Base-by-base conservation (phyloP, 768 basidiomycete genomes). In the Lactarius hatsudake region DNA sequence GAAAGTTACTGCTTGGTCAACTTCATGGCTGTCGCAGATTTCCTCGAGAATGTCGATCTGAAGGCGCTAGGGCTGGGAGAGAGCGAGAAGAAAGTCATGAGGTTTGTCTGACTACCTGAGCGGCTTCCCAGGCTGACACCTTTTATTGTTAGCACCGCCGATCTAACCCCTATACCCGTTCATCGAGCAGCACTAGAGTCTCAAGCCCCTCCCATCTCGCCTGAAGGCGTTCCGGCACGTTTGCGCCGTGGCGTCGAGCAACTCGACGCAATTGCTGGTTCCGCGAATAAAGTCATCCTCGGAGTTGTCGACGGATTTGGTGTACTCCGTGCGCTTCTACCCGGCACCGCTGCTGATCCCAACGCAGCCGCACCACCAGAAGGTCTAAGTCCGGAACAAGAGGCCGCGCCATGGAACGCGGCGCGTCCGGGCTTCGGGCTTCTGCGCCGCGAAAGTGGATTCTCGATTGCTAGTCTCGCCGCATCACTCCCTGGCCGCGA, bases 1-100 rank as follows among this genome's bases (percentile, higher is more conserved):
- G 92, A 93, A 72, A 88, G 87, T 58, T 99, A 95, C 73, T 98
- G 95, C 66, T 82, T 96, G 48, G 91, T 98, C 75, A 98, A 97
- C 76, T 81, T 97, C 45, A 87, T 96, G 82, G 96, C 96, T 13
- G 95, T 96, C 6, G 93, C 92, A 1, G 96, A 98, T 74, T 99
- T 98, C 75, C 81, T 98, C 61, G 94, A 96, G 78, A 93, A 95
- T 74, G 94, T 98, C 42, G 94, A 98, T 78, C 80, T 97, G 64
- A 88, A 84, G 9, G 85, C 82, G 1, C 78, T 91, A 23, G 88
- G 77, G 71, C 77, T 93, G 7, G 85, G 83, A 7, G 86, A 88
- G 61, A 83, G 82, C 40, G 85, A 86, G 63, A 81, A 79, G 58
- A 80, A 78, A 34, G 81, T 85, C 3, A 75, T 87, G 72, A 89